Conservation (phyloP, 441 rosid species). For the Mallotus japonicus region DNA sequence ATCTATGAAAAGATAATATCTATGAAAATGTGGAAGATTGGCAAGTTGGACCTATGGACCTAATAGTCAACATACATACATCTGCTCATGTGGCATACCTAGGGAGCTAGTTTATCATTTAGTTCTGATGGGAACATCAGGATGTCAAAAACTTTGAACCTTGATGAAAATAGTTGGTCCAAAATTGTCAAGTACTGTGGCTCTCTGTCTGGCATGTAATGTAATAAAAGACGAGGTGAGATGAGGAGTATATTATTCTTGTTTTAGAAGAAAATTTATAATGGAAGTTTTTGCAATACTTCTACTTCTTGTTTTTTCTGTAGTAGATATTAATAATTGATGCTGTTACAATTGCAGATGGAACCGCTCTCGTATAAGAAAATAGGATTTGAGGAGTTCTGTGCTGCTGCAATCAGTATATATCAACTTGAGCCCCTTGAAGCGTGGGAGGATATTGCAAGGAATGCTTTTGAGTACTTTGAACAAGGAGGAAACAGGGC, state of each 20-base stretch:
- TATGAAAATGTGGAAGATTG: neutral
- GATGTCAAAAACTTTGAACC: neutral
- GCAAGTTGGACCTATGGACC: neutral
- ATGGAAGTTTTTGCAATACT: neutral
- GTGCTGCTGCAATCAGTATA: constrained; percentile 82
- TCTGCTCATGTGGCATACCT: neutral
- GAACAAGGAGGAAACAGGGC: constrained; percentile 82
- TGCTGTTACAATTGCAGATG: constrained; percentile 44
- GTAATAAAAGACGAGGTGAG: neutral
- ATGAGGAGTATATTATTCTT: neutral
- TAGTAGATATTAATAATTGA: neutral
- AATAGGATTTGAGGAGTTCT: constrained; percentile 83
- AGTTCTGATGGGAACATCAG: neutral
- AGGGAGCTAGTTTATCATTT: neutral
- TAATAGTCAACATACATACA: neutral
- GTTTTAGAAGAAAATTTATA: neutral
- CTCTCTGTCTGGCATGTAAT: neutral
- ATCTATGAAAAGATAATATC: neutral
- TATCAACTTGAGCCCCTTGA: constrained; percentile 81
- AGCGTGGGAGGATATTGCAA: constrained; percentile 74
- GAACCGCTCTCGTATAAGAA: constrained; percentile 69
- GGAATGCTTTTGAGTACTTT: constrained; percentile 63
- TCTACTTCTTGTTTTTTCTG: neutral
- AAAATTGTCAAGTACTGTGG: neutral
- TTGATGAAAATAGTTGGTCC: neutral